Evolutionary conservation across 2,329 filamentous ascomycete species (phyloP).

Genomic region (Fusarium kyushuense): DNA sequence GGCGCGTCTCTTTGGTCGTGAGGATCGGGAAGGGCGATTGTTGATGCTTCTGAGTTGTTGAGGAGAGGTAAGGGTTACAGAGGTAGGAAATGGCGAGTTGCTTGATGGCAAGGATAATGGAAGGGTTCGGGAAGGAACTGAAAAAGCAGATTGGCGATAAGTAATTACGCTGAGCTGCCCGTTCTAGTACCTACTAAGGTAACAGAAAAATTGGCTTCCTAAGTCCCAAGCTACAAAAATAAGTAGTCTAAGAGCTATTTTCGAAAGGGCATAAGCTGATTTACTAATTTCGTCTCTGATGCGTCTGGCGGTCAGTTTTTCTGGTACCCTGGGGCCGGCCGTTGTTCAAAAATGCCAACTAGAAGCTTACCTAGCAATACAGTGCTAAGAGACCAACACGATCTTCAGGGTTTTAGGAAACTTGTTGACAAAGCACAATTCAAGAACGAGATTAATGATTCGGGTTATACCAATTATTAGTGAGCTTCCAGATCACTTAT

Average conservation of each 20-base stretch:
- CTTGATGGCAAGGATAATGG: constrained; percentile 12
- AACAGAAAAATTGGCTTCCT: too few species aligned
- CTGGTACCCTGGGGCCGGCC: neutral
- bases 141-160: constrained; percentile 19
- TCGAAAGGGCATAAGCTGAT: too few species aligned
- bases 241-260: too few species aligned
- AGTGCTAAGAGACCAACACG: constrained; percentile 31
- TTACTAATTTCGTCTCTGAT: too few species aligned
- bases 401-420: neutral
- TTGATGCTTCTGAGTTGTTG: neutral
- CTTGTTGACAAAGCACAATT: neutral
- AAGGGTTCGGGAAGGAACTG: constrained; percentile 7
- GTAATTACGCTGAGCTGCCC: constrained; percentile 16
- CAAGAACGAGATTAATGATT: neutral
- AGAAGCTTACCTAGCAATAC: constrained; percentile 42
- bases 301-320: too few species aligned
- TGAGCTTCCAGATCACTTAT: neutral
- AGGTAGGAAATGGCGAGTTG: neutral
- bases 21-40: constrained; percentile 10
- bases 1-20: constrained; percentile 41
- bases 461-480: neutral
- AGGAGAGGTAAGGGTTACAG: neutral
- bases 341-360: constrained; percentile 44
- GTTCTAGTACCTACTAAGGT: neutral
- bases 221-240: too few species aligned